These are phyloP conservation scores for Drechslerella coelobrocha DNA, from an alignment of 2,329 filamentous ascomycete genomes.

Conservation along the genomic window DNA sequence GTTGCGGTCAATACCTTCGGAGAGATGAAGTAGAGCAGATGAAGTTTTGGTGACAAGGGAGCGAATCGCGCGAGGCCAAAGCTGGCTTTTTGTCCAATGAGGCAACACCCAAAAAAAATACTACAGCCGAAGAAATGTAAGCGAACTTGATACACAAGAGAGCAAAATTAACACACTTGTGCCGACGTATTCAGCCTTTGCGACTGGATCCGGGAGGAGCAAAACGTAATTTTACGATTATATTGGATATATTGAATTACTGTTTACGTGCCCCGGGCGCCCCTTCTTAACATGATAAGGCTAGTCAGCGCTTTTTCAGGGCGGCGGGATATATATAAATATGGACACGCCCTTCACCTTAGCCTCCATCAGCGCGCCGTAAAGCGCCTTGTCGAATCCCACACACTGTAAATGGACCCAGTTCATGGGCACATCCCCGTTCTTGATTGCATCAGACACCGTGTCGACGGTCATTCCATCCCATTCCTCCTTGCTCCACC, in stretches of 20 bases:
- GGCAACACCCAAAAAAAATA: no score
- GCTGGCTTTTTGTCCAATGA: no score
- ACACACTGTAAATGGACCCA: constrained; percentile 45
- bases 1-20: not conserved
- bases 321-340: constrained; percentile 9
- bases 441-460: constrained; percentile 10
- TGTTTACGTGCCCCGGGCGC: not conserved
- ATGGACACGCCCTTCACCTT: constrained; percentile 16
- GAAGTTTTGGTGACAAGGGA: no score
- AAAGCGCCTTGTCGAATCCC: constrained; percentile 22
- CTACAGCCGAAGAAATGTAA: no score
- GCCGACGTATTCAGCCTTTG: no score
- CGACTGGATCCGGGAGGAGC: no score
- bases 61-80: no score
- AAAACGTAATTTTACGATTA: not conserved
- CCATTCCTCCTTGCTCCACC: constrained; percentile 32
- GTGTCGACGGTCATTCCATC: constrained; percentile 2
- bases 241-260: not conserved
- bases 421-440: constrained; percentile 25
- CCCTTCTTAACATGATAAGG: no score
- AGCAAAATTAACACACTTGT: no score
- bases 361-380: constrained; percentile 20
- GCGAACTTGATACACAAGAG: no score
- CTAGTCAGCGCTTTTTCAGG: not conserved
- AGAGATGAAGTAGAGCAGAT: no score